These are phyloP conservation scores for Austroboletus niveus DNA, from an alignment of 1,284 basidiomycete species.

Conservation along the genomic window DNA sequence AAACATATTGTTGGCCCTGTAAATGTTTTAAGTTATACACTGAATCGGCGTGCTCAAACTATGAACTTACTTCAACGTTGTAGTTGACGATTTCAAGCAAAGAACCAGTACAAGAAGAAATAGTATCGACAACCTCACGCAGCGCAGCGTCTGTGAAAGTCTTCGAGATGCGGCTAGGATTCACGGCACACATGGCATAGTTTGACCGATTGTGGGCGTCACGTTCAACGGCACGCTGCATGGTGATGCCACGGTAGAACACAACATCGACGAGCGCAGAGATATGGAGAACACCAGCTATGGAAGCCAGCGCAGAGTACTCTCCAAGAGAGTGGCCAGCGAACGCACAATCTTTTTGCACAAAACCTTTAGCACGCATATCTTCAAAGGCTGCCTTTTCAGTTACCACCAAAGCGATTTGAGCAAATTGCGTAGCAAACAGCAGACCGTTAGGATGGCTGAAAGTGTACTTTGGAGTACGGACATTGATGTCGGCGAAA, in stretches of 20 bases:
- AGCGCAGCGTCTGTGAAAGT: constrained; percentile 92
- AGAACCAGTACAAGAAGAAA: constrained; percentile 73
- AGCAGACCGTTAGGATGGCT: constrained; percentile 93
- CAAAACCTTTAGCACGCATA: constrained; percentile 93
- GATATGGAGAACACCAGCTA: constrained; percentile 94
- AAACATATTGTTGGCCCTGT: constrained; percentile 95
- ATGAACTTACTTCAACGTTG: constrained; percentile 81
- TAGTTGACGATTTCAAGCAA: constrained; percentile 97
- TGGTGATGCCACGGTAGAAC: constrained; percentile 99
- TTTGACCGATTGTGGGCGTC: constrained; percentile 91
- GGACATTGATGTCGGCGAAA: constrained; percentile 89
- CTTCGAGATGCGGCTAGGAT: constrained; percentile 92
- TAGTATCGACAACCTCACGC: constrained; percentile 92
- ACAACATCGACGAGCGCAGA: constrained; percentile 97
- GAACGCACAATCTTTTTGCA: constrained; percentile 90
- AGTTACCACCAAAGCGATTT: constrained; percentile 96
- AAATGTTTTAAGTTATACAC: constrained; percentile 1
- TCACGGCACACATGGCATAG: constrained; percentile 99
- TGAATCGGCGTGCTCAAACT: neutral
- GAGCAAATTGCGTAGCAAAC: constrained; percentile 97
- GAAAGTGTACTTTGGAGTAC: constrained; percentile 96
- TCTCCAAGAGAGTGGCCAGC: constrained; percentile 98
- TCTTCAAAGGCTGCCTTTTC: constrained; percentile 98
- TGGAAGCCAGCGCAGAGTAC: constrained; percentile 96
- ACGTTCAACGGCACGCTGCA: constrained; percentile 97